phyloP scores from a whole-genome alignment of 345 rosid genomes.

The Sonneratia alba region DNA sequence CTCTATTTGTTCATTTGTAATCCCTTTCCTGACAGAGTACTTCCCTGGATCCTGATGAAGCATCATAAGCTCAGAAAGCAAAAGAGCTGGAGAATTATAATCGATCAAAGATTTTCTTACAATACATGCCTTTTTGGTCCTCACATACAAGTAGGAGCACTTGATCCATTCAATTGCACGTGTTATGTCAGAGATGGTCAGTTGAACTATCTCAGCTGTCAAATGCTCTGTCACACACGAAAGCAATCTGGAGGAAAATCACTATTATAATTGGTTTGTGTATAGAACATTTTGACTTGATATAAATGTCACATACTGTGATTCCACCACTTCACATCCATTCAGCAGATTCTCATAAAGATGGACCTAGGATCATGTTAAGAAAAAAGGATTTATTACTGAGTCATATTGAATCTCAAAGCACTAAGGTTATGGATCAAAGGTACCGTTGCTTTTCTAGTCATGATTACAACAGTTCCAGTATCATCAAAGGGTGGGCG shows the following conservation, averaged over 20 bases:
- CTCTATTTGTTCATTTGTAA: conserved; percentile 64
- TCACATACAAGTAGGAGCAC: conserved; percentile 80
- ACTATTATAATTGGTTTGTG: background rate
- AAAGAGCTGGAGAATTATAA: conserved; percentile 5
- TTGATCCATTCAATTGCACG: conserved; percentile 97
- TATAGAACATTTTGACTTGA: background rate
- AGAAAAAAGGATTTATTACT: conserved; percentile 12
- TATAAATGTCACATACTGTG: conserved; percentile 49
- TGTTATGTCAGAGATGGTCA: conserved; percentile 72
- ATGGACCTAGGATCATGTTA: conserved; percentile 57
- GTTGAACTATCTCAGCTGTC: conserved; percentile 95
- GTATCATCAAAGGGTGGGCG: conserved; percentile 97
- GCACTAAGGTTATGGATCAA: background rate
- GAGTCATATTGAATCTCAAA: background rate
- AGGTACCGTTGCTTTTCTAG: conserved; percentile 80
- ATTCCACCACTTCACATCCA: conserved; percentile 95
- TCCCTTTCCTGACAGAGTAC: conserved; percentile 68
- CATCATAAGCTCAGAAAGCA: background rate
- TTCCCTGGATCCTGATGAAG: conserved; percentile 68
- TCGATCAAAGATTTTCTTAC: conserved; percentile 4
- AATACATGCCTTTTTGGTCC: conserved; percentile 77
- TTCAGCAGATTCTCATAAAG: conserved; percentile 81
- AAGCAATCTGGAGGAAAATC: conserved; percentile 50
- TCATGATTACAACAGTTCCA: conserved; percentile 89
- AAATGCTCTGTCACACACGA: conserved; percentile 85